These are phyloP conservation scores for Candida michaelii DNA, from an alignment of 805 yeast species.

Conservation along the genomic window DNA sequence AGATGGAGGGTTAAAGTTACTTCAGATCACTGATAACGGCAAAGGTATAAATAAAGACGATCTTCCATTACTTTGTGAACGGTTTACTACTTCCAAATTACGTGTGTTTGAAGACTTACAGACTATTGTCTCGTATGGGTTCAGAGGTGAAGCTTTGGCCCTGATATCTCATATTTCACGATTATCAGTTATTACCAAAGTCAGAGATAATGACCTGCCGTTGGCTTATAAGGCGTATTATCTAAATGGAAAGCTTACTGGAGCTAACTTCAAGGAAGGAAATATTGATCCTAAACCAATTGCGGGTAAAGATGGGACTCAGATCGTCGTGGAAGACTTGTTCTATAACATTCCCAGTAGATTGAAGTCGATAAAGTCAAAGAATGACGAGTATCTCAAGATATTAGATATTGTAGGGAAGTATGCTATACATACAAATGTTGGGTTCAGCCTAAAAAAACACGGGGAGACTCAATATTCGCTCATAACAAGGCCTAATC, in stretches of 20 bases:
- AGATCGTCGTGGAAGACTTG: slow-evolving; percentile 79
- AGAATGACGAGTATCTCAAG: slow-evolving; percentile 71
- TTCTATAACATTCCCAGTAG: slow-evolving; percentile 88
- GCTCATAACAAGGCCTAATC: slow-evolving; percentile 54
- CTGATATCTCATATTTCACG: slow-evolving; percentile 89
- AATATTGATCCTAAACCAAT: slow-evolving; percentile 58
- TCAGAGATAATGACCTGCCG: slow-evolving; percentile 43
- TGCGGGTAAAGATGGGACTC: slow-evolving; percentile 90
- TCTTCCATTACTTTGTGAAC: slow-evolving; percentile 74
- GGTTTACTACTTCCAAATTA: slow-evolving; percentile 91
- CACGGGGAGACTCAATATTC: slow-evolving; percentile 72
- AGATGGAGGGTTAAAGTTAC: slow-evolving; percentile 86
- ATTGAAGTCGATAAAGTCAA: slow-evolving; percentile 59
- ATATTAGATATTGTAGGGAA: slow-evolving; percentile 81
- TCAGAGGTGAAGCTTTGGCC: slow-evolving; percentile 95
- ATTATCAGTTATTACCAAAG: slow-evolving; percentile 73
- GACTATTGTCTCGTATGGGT: slow-evolving; percentile 79
- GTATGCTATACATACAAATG: slow-evolving; percentile 75
- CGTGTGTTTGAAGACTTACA: slow-evolving; percentile 70
- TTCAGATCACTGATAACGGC: slow-evolving; percentile 91
- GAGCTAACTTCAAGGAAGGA: slow-evolving; percentile 39
- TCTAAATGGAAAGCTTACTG: slow-evolving; percentile 59
- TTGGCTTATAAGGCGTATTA: slow-evolving; percentile 77
- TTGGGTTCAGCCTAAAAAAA: slow-evolving; percentile 79
- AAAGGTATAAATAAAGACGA: slow-evolving; percentile 75